A percentile compares a stretch with the other conserved stretches of the same genome.
phyloP scores from a whole-genome alignment of 176 grass and related monocot genomes.

The Triticum turgidum region DNA sequence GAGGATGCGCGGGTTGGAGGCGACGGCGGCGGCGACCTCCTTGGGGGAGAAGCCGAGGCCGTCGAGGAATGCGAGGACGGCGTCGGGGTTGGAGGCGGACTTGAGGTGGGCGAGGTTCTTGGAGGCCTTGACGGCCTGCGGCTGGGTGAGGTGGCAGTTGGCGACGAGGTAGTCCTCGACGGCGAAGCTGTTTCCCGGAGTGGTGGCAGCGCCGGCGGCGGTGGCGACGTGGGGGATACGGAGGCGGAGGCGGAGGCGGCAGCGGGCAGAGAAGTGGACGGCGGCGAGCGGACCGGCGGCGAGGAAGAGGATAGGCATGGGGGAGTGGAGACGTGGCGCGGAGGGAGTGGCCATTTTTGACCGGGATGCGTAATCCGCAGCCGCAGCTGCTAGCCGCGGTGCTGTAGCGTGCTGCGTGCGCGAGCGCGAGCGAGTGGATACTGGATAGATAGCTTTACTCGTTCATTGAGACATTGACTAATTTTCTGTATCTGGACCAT shows the following conservation, averaged over 20 bases:
- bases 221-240: constrained; percentile 2
- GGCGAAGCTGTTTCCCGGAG: constrained; percentile 11
- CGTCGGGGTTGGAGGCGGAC: constrained; percentile 48
- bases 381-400: constrained; percentile 4
- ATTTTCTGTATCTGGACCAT: too few species aligned
- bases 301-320: constrained; percentile 50
- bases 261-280: neutral
- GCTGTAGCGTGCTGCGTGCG: neutral
- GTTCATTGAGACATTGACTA: neutral
- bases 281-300: constrained; percentile 24
- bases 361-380: constrained; percentile 33
- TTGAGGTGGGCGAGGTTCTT: constrained; percentile 56
- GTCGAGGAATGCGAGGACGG: constrained; percentile 48
- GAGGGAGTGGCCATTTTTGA: constrained; percentile 33
- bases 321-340: constrained; percentile 11
- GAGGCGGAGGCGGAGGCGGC: constrained; percentile 19
- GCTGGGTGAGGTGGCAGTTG: constrained; percentile 38
- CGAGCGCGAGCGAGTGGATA: neutral
- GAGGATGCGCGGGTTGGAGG: constrained; percentile 50
- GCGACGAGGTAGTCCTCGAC: constrained; percentile 55
- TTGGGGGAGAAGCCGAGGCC: constrained; percentile 37
- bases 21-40: constrained; percentile 46
- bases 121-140: constrained; percentile 51
- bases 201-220: neutral
- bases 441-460: neutral